phyloP scores from a whole-genome alignment of 176 grass and related monocot genomes.

The Hsuehochloa calcarea region DNA sequence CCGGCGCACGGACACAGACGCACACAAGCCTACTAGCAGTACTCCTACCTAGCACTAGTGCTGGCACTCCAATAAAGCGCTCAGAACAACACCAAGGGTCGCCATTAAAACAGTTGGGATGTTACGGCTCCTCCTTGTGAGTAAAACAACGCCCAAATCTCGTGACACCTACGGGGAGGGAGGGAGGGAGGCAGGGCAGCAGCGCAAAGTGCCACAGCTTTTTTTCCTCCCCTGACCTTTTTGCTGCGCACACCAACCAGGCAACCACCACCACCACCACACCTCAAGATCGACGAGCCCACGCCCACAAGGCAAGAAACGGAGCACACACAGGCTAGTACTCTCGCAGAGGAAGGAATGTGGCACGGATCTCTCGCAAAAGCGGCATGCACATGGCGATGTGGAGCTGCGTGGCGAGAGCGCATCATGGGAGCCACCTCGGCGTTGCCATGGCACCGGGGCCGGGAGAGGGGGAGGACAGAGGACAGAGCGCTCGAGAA shows the following conservation, averaged over 20 bases:
- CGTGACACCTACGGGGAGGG: conserved; percentile 12
- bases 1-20: conserved; percentile 13
- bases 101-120: conserved; percentile 42
- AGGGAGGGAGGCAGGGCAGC: background rate
- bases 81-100: conserved; percentile 11
- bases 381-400: conserved; percentile 34
- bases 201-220: conserved; percentile 31
- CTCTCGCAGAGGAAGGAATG: background rate
- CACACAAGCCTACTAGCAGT: background rate
- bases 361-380: conserved; percentile 28
- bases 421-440: conserved; percentile 43
- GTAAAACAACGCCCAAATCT: conserved; percentile 35
- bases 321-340: background rate
- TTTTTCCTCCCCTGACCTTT: background rate
- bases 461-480: background rate
- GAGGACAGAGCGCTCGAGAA: background rate
- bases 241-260: conserved; percentile 17
- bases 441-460: conserved; percentile 23
- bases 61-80: conserved; percentile 2
- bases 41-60: background rate
- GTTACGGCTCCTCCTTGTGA: conserved; percentile 44
- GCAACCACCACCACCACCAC: background rate
- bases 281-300: background rate
- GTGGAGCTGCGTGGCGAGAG: conserved; percentile 32
- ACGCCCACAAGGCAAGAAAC: conserved; percentile 23